These are phyloP conservation scores for Coemansia sp. DNA, from an alignment of 192 early-diverging fungal genomes.

Conservation along the genomic window DNA sequence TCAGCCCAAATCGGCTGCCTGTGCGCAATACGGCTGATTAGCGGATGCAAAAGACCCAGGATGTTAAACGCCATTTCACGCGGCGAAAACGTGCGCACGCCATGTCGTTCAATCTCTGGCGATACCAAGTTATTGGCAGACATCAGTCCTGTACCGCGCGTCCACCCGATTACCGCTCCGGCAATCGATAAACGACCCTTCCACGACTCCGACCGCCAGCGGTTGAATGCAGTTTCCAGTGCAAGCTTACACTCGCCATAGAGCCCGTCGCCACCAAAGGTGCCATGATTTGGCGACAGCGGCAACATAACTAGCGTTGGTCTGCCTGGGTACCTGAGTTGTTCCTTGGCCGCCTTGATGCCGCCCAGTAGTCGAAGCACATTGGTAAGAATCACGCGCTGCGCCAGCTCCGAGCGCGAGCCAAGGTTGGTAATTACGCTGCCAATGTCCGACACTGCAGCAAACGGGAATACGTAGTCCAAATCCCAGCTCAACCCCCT, in stretches of 20 bases:
- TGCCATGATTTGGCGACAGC: slow-evolving; percentile 92
- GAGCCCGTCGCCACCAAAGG: slow-evolving; percentile 86
- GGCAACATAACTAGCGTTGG: slow-evolving; percentile 83
- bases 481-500: slow-evolving; percentile 89
- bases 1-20: slow-evolving; percentile 86
- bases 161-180: slow-evolving; percentile 95
- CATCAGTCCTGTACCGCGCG: slow-evolving; percentile 93
- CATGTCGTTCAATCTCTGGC: slow-evolving; percentile 86
- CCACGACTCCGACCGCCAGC: slow-evolving; percentile 90
- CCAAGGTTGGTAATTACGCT: slow-evolving; percentile 78
- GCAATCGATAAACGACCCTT: slow-evolving; percentile 78
- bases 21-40: slow-evolving; percentile 67
- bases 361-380: slow-evolving; percentile 81
- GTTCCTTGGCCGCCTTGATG: slow-evolving; percentile 80
- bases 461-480: slow-evolving; percentile 92
- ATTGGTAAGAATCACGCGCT: slow-evolving; percentile 92
- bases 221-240: slow-evolving; percentile 85
- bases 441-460: slow-evolving; percentile 83
- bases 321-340: slow-evolving; percentile 65
- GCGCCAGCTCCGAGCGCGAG: slow-evolving; percentile 83
- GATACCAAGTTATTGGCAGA: slow-evolving; percentile 81
- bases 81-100: slow-evolving; percentile 84
- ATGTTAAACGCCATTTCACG: slow-evolving; percentile 95
- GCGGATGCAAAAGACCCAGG: slow-evolving; percentile 82
- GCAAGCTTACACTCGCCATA: slow-evolving; percentile 92